Base-by-base conservation (phyloP, 495 filamentous ascomycete genomes). In the Tuber calosporum region DNA sequence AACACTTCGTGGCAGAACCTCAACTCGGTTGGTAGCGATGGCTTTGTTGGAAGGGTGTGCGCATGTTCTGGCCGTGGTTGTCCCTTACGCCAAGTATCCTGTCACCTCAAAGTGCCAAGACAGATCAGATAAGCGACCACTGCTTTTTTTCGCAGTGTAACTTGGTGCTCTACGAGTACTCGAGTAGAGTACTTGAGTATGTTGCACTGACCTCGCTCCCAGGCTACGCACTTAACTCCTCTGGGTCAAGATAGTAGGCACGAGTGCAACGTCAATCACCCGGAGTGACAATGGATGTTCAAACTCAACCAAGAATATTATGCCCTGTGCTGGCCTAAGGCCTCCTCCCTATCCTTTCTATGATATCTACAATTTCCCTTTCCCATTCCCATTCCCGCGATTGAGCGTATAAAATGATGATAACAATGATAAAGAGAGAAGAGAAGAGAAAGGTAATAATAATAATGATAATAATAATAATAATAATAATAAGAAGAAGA, bases 381-480 rank as follows among this genome's bases (percentile, higher is more conserved):
- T n/a, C 4, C 22, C 2, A n/a, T n/a, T n/a, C 39, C 8, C 1
- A 40, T 1, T 30, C 9, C 53, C 15, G 26, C 9, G 3, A 37
- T 15, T 48, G 4, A 34, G 22, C 13, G 26, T 15, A 40, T 34
- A 66, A 38, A 67, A 4, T 36, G 37, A 48, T 17, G 40, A 39
- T 15, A 69, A 66, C 19, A 69, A 53, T n/a, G 19, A 62, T 38
- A 66, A 58, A 34, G 36, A 20, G 22, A 70, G 40, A 58, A 66
- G 40, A 66, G 66, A 20, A 22, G 38, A 37, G 45, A 77, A 66
- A n/a, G n/a, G n/a, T 48, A 69, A 69, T 72, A 69, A 69, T 42
- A 39, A 42, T 73, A 62, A 17, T 36, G 42, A 37, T 6, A 40
- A 40, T 11, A 40, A 40, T 40, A 40, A 40, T 11, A 40, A 40